Evolutionary conservation across 106 monocot genomes (phyloP).

Genomic region (Iris macrosiphon): DNA sequence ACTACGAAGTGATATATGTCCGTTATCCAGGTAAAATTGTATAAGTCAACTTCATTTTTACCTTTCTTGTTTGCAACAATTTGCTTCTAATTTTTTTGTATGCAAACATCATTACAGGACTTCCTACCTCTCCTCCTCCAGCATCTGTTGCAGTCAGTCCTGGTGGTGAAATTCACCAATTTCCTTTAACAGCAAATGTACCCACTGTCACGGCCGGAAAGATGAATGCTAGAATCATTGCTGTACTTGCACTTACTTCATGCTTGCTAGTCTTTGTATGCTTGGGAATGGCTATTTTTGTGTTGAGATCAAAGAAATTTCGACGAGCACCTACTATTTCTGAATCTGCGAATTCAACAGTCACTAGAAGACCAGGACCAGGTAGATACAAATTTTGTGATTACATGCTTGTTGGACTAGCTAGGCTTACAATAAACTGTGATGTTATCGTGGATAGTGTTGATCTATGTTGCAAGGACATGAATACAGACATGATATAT

Average conservation of each 20-base stretch:
- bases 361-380: slow-evolving; percentile 45
- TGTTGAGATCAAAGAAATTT: slow-evolving; percentile 38
- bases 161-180: slow-evolving; percentile 18
- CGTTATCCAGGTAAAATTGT: slow-evolving; percentile 69
- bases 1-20: slow-evolving; percentile 68
- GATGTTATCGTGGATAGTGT: too few relatives aligned
- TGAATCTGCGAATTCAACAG: slow-evolving; percentile 21
- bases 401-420: too few relatives aligned
- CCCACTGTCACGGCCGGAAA: slow-evolving; percentile 14
- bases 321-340: slow-evolving; percentile 14
- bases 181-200: slow-evolving; percentile 40
- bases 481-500: too few relatives aligned
- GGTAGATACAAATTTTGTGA: too few relatives aligned
- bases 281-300: slow-evolving; percentile 21
- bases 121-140: slow-evolving; percentile 57
- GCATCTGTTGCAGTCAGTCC: slow-evolving; percentile 3
- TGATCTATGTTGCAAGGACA: too few relatives aligned
- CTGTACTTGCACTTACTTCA: slow-evolving; percentile 32
- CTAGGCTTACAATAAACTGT: too few relatives aligned
- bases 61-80: not conserved
- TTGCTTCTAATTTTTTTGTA: not conserved
- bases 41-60: not conserved
- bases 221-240: slow-evolving; percentile 30
- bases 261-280: slow-evolving; percentile 34
- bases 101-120: slow-evolving; percentile 33